Base-by-base conservation (phyloP, 257 asterid species). In the Orobanche coerulescens region DNA sequence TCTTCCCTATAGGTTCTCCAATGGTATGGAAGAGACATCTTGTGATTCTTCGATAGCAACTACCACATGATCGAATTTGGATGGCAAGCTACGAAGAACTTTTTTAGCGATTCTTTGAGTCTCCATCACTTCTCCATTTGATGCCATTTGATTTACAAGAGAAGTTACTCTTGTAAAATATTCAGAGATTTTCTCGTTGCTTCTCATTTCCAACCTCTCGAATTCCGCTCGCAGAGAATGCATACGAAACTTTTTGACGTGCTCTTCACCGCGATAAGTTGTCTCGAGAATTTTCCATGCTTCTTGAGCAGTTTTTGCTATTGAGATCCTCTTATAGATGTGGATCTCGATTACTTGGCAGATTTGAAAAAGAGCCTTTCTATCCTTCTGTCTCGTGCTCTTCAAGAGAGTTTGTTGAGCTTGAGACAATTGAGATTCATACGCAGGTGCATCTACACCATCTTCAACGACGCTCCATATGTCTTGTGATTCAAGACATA, bases 401-500 rank as follows among this genome's bases (percentile, higher is more conserved):
- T 26, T 40, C 48, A 40, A 40, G 7, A n/a, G 18, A 3, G 5
- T n/a, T 13, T n/a, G 5, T n/a, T 40, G 48, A 13, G 48, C 1
- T 40, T 39, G 15, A 40, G 5, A 37, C 48, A n/a, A 40, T 37
- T 8, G 3, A 12, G 44, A 13, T 40, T 40, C 20, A 40, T 40
- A 18, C 2, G 13, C 18, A 1, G 20, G 6, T 52, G 19, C 16
- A 16, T 20, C 11, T 19, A 47, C 16, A 23, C 54, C 33, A 4
- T 50, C 14, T 61, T 61, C 57, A 12, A 33, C 25, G 25, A 48
- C 49, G 49, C 59, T 47, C 34, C 60, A 62, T 18, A 31, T 30
- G 39, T 37, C 53, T 37, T 51, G 28, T 34, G 51, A 64, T 53
- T 51, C 62, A 36, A 64, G 26, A 64, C 61, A 64, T 24, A 64